These are phyloP conservation scores for Pseudonitzschia delicatissima DNA, from an alignment of 108 stramenopile species.

Conservation along the genomic window DNA sequence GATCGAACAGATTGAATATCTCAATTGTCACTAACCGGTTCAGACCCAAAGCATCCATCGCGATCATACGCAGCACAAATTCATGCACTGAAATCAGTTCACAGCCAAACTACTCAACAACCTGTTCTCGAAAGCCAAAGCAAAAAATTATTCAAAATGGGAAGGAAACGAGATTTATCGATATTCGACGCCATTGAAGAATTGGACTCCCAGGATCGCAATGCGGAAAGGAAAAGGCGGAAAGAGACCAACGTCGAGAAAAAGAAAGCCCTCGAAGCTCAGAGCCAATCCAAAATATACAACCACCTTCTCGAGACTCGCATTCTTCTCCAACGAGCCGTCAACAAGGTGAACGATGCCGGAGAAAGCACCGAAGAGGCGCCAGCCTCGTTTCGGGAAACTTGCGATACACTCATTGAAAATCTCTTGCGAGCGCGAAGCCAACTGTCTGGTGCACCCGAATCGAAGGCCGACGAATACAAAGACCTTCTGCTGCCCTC, in stretches of 20 bases:
- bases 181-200: constrained; percentile 50
- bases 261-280: constrained; percentile 36
- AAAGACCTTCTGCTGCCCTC: neutral
- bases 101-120: too few relatives aligned
- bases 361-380: neutral
- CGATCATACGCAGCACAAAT: too few relatives aligned
- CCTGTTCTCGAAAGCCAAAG: neutral
- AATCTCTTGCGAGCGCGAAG: constrained; percentile 32
- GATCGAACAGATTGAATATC: too few relatives aligned
- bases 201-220: constrained; percentile 41
- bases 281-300: constrained; percentile 53
- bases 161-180: constrained; percentile 36
- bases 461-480: constrained; percentile 20
- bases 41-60: too few relatives aligned
- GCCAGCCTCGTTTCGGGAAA: constrained; percentile 6
- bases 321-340: constrained; percentile 66
- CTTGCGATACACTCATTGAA: constrained; percentile 35
- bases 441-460: constrained; percentile 16
- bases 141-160: constrained; percentile 6
- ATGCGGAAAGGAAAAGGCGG: constrained; percentile 26
- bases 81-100: too few relatives aligned
- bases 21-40: too few relatives aligned
- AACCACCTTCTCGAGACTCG: constrained; percentile 59
- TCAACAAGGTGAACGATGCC: constrained; percentile 16
- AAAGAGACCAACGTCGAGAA: constrained; percentile 15